Conservation (phyloP, 768 basidiomycete genomes). For the Kwoniella heveanensis region DNA sequence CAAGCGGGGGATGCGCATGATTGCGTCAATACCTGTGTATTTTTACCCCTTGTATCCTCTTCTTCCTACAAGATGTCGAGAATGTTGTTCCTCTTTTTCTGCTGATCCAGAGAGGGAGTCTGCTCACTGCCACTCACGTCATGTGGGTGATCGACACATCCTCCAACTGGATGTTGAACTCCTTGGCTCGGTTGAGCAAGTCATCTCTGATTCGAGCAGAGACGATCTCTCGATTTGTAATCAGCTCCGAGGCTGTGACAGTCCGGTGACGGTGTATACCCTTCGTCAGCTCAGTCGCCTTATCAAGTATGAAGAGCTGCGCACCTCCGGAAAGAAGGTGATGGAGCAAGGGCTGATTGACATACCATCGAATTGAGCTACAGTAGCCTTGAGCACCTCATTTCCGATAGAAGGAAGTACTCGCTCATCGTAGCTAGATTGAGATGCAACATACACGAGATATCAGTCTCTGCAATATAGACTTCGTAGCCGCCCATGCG, state of each 20-base stretch:
- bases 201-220: constrained; percentile 90
- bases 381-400: constrained; percentile 96
- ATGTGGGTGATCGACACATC: constrained; percentile 84
- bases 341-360: neutral
- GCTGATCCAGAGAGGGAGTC: too few species aligned
- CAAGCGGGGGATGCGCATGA: too few species aligned
- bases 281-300: too few species aligned
- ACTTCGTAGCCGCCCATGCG: too few species aligned
- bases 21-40: too few species aligned
- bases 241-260: constrained; percentile 51
- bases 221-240: constrained; percentile 96
- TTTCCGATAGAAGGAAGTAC: constrained; percentile 70
- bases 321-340: too few species aligned
- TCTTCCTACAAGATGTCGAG: too few species aligned
- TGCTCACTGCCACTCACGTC: constrained; percentile 52
- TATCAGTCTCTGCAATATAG: neutral
- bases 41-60: too few species aligned
- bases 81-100: too few species aligned
- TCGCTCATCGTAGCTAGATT: constrained; percentile 79
- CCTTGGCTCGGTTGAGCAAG: constrained; percentile 85
- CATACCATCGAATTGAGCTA: constrained; percentile 88
- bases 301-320: too few species aligned
- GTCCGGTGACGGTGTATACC: too few species aligned
- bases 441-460: constrained; percentile 1
- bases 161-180: constrained; percentile 93